A percentile compares a stretch with the other conserved stretches of the same genome.
These are phyloP conservation scores for Leccinum subgranulosum DNA, from an alignment of 768 basidiomycete genomes.

Conservation along the genomic window DNA sequence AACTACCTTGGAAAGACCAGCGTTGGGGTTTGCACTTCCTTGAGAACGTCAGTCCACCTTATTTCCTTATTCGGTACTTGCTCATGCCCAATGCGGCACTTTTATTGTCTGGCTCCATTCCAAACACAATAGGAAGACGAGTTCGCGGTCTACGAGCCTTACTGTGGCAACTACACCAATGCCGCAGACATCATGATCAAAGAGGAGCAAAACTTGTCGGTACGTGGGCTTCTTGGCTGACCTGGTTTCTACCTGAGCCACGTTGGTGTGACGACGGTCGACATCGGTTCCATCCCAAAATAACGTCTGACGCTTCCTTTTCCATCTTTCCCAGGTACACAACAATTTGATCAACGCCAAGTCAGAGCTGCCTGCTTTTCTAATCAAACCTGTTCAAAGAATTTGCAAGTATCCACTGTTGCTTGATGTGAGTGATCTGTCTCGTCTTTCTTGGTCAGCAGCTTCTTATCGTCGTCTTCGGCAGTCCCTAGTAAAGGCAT, in stretches of 20 bases:
- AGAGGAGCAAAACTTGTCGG: slow-evolving; percentile 82
- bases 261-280: slow-evolving; percentile 26
- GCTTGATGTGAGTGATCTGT: slow-evolving; percentile 64
- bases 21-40: slow-evolving; percentile 86
- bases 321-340: slow-evolving; percentile 49
- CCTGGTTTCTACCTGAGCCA: slow-evolving; percentile 13
- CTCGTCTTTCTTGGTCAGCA: slow-evolving; percentile 8
- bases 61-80: slow-evolving; percentile 11
- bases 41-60: slow-evolving; percentile 59
- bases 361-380: slow-evolving; percentile 91
- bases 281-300: slow-evolving; percentile 13
- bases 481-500: slow-evolving; percentile 75
- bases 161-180: slow-evolving; percentile 91
- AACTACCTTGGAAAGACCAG: slow-evolving; percentile 78
- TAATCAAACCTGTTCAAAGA: slow-evolving; percentile 98
- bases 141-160: slow-evolving; percentile 94
- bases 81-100: slow-evolving; percentile 37
- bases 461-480: neutral
- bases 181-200: slow-evolving; percentile 82
- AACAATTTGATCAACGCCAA: slow-evolving; percentile 86
- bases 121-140: slow-evolving; percentile 80
- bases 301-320: slow-evolving; percentile 18
- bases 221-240: slow-evolving; percentile 41
- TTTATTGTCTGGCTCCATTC: slow-evolving; percentile 38
- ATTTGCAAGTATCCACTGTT: slow-evolving; percentile 98